These are phyloP conservation scores for Naganishia albida DNA, from an alignment of 1,284 basidiomycete species.

Conservation along the genomic window DNA sequence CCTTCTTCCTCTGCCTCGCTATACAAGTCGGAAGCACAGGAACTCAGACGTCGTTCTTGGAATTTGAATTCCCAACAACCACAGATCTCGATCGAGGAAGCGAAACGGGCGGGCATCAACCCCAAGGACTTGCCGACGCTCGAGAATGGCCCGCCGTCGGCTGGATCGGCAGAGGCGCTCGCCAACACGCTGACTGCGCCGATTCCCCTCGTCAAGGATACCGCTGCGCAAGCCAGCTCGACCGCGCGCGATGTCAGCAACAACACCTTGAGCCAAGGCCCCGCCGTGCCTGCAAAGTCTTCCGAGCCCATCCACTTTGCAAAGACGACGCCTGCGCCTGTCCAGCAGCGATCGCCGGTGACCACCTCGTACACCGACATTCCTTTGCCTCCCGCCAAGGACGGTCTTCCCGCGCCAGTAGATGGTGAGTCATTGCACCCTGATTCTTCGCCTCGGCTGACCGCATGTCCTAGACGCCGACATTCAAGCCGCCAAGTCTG, in stretches of 20 bases:
- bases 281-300: constrained; percentile 6
- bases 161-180: constrained; percentile 6
- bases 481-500: constrained; percentile 15
- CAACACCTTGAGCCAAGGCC: not conserved
- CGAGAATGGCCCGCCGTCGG: constrained; percentile 8
- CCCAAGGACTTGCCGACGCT: constrained; percentile 30
- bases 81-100: constrained; percentile 47
- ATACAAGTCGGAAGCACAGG: constrained; percentile 16
- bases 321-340: not conserved
- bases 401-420: constrained; percentile 19
- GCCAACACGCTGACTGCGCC: constrained; percentile 18
- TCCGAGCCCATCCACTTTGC: not conserved
- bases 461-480: constrained; percentile 11
- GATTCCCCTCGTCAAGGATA: constrained; percentile 15
- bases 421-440: not conserved
- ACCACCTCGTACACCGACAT: constrained; percentile 17
- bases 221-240: constrained; percentile 8
- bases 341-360: constrained; percentile 3
- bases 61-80: constrained; percentile 16
- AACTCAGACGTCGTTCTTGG: constrained; percentile 29
- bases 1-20: constrained; percentile 22
- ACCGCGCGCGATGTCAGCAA: not conserved
- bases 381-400: constrained; percentile 26
- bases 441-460: not conserved
- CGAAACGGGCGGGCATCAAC: constrained; percentile 49